phyloP scores from a whole-genome alignment of 2,329 filamentous ascomycete genomes.

The Aspergillus ustus region DNA sequence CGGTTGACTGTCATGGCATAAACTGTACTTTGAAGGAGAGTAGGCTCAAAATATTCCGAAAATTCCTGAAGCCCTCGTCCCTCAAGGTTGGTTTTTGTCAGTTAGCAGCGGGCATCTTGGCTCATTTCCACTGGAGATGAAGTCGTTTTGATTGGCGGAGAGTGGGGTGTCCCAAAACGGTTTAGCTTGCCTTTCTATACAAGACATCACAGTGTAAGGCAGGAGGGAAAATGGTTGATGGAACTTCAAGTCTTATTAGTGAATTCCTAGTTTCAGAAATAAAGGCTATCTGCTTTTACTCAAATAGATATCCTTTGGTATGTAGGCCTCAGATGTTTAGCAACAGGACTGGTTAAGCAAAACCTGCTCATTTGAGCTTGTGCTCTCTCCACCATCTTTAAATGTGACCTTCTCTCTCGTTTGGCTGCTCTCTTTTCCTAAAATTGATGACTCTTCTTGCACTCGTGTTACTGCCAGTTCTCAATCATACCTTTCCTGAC shows the following conservation, averaged over 20 bases:
- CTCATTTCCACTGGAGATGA: constrained; percentile 3
- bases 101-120: neutral
- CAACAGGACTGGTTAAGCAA: neutral
- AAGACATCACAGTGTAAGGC: neutral
- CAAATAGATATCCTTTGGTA: too few relatives aligned
- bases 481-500: too few relatives aligned
- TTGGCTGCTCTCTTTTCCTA: neutral
- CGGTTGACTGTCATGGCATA: constrained; percentile 49
- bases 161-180: constrained; percentile 8
- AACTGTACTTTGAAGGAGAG: neutral
- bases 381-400: neutral
- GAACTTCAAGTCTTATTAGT: neutral
- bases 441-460: too few relatives aligned
- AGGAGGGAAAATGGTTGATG: neutral
- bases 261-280: neutral
- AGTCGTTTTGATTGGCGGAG: constrained; percentile 20
- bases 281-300: too few relatives aligned
- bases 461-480: too few relatives aligned
- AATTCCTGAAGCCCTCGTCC: neutral
- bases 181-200: neutral
- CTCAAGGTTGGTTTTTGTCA: neutral
- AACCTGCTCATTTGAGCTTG: neutral
- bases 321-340: too few relatives aligned
- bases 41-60: neutral
- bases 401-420: neutral